These are phyloP conservation scores for Hypoxylon cercidicola DNA, from an alignment of 495 filamentous ascomycete genomes.

Conservation along the genomic window DNA sequence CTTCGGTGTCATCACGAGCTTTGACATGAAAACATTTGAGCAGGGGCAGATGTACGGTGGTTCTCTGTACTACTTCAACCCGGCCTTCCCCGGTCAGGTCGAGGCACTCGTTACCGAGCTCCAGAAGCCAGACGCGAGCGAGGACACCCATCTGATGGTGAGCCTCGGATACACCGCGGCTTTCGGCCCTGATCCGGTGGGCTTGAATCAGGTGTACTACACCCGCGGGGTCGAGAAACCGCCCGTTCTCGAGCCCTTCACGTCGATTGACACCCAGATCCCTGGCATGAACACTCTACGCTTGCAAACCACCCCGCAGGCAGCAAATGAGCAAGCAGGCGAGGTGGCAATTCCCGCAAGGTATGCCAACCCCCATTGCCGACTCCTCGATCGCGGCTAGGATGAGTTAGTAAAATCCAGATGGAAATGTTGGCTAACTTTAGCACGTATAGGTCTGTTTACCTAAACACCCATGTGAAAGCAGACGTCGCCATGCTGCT, in stretches of 20 bases:
- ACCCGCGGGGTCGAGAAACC: slow-evolving; percentile 24
- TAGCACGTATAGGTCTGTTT: slow-evolving; percentile 8
- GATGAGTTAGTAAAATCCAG: too few relatives aligned
- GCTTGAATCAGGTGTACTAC: slow-evolving; percentile 35
- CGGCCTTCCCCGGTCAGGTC: background rate
- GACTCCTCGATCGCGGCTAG: too few relatives aligned
- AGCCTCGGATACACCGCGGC: background rate
- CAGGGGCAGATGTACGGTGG: slow-evolving; percentile 10
- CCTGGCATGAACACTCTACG: slow-evolving; percentile 2
- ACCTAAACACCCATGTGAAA: slow-evolving; percentile 39
- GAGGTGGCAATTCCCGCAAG: background rate
- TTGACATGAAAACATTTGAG: slow-evolving; percentile 11
- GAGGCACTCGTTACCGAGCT: background rate
- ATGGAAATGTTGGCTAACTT: background rate
- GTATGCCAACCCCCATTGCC: background rate
- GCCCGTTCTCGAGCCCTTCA: slow-evolving; percentile 24
- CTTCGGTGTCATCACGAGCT: slow-evolving; percentile 23
- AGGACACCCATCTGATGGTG: background rate
- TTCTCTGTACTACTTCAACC: background rate
- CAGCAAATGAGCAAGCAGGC: slow-evolving; percentile 11
- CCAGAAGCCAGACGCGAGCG: background rate
- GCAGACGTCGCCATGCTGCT: slow-evolving; percentile 29
- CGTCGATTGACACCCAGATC: slow-evolving; percentile 23
- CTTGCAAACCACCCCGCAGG: background rate
- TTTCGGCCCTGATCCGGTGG: background rate